A percentile compares a stretch with the other conserved stretches of the same genome.
These are phyloP conservation scores for Aspergillus oerlinghausenensis DNA, from an alignment of 2,329 filamentous ascomycete genomes.

Conservation along the genomic window DNA sequence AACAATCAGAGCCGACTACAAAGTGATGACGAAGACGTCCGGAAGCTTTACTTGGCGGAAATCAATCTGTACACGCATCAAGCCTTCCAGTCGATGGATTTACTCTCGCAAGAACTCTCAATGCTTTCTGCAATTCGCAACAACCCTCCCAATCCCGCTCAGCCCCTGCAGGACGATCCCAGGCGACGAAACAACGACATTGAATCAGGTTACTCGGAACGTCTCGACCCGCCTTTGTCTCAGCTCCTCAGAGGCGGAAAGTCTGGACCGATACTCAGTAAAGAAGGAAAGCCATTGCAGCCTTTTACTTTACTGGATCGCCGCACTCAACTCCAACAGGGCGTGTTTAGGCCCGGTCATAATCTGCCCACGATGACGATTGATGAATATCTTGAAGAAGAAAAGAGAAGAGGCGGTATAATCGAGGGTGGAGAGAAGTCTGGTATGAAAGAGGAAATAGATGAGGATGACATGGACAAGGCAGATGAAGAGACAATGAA, in stretches of 20 bases:
- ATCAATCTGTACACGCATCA: conserved; percentile 70
- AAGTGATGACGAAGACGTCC: conserved; percentile 78
- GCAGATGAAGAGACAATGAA: conserved; percentile 90
- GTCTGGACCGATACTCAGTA: conserved; percentile 69
- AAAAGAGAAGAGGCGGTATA: conserved; percentile 76
- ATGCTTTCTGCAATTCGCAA: conserved; percentile 69
- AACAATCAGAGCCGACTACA: conserved; percentile 58
- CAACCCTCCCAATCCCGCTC: conserved; percentile 38
- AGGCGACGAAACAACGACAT: conserved; percentile 46
- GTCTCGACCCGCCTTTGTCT: conserved; percentile 63
- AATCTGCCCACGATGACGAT: conserved; percentile 96
- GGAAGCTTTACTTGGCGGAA: conserved; percentile 72
- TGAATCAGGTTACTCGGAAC: conserved; percentile 61
- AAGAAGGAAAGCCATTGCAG: conserved; percentile 76
- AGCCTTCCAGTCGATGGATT: conserved; percentile 82
- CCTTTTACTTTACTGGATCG: conserved; percentile 83
- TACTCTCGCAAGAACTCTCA: conserved; percentile 75
- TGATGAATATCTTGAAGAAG: conserved; percentile 94
- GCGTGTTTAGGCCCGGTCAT: conserved; percentile 86
- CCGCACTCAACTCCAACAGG: conserved; percentile 68
- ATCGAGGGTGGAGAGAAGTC: conserved; percentile 82
- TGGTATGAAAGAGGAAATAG: conserved; percentile 62
- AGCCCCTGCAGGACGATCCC: conserved; percentile 32
- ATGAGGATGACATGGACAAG: conserved; percentile 87
- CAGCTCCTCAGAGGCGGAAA: conserved; percentile 46